These are phyloP conservation scores for Mrakia frigida DNA, from an alignment of 768 basidiomycete genomes.

Conservation along the genomic window DNA sequence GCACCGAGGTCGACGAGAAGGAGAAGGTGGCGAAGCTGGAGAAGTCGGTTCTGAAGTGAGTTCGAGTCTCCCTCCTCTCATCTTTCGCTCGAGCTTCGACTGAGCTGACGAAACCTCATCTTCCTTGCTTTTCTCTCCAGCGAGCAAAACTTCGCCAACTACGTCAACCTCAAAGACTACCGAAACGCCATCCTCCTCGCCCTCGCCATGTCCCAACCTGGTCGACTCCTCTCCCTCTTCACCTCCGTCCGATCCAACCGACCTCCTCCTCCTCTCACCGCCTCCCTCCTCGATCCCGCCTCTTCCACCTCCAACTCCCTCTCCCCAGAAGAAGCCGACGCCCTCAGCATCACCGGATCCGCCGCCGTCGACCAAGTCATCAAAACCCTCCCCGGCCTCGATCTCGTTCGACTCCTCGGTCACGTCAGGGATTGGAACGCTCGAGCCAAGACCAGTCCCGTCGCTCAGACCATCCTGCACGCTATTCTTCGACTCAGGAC, in stretches of 20 bases:
- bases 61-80: slow-evolving; percentile 25
- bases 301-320: slow-evolving; percentile 24
- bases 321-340: slow-evolving; percentile 24
- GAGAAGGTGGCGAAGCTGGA: slow-evolving; percentile 69
- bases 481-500: slow-evolving; percentile 71
- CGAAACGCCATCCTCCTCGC: slow-evolving; percentile 85
- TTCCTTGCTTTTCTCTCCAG: slow-evolving; percentile 47
- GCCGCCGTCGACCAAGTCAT: slow-evolving; percentile 75
- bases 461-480: slow-evolving; percentile 79
- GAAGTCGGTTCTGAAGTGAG: slow-evolving; percentile 74
- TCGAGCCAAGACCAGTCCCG: slow-evolving; percentile 73
- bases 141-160: slow-evolving; percentile 94
- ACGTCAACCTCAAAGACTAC: slow-evolving; percentile 80
- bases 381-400: slow-evolving; percentile 60
- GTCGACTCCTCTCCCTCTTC: slow-evolving; percentile 75
- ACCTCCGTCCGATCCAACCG: slow-evolving; percentile 52
- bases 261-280: slow-evolving; percentile 16
- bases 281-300: slow-evolving; percentile 33
- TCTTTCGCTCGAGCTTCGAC: background rate
- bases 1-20: slow-evolving; percentile 72
- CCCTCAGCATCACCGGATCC: slow-evolving; percentile 57
- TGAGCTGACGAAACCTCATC: background rate
- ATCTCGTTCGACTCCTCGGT: slow-evolving; percentile 72
- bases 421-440: slow-evolving; percentile 92
- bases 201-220: slow-evolving; percentile 87